Conservation (phyloP, 768 basidiomycete species). For the Leucocoprinus birnbaumii region DNA sequence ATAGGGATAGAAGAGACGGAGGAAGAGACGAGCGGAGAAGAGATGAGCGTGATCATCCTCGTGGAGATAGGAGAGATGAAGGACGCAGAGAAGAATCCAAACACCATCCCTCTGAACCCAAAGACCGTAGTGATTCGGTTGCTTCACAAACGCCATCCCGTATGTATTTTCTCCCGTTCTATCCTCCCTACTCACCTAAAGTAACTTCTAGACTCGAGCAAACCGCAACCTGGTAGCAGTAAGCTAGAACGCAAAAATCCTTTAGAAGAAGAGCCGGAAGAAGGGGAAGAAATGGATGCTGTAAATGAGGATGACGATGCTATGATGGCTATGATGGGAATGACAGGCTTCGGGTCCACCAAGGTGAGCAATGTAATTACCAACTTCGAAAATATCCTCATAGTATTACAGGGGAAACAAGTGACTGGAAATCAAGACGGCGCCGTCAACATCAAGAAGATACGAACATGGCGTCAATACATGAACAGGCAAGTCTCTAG, state of each 20-base stretch:
- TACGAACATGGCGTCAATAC: conserved; percentile 93
- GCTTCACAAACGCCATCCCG: conserved; percentile 9
- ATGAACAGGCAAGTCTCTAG: conserved; percentile 75
- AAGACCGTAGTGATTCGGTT: conserved; percentile 25
- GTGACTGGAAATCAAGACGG: conserved; percentile 86
- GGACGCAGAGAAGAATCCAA: conserved; percentile 28
- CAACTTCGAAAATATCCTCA: neutral
- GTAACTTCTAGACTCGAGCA: neutral
- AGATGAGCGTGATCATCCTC: conserved; percentile 20
- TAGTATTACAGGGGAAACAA: conserved; percentile 57
- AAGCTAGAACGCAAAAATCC: conserved; percentile 22
- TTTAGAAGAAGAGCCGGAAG: conserved; percentile 30
- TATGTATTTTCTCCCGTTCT: neutral
- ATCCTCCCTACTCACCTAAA: neutral
- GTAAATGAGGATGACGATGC: conserved; percentile 67
- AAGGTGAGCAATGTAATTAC: conserved; percentile 51
- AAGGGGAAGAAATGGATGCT: conserved; percentile 52
- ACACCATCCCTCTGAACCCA: conserved; percentile 36
- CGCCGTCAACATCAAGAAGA: conserved; percentile 65
- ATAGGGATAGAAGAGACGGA: conserved; percentile 31
- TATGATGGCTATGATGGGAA: conserved; percentile 91
- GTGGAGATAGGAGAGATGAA: conserved; percentile 30
- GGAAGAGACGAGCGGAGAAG: conserved; percentile 38
- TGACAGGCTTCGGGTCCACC: conserved; percentile 83
- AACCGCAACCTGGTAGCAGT: conserved; percentile 9